Percentiles rank a stretch among this genome's conserved stretches.
These are phyloP conservation scores for Trametes maxima DNA, from an alignment of 768 basidiomycete species.

Conservation along the genomic window DNA sequence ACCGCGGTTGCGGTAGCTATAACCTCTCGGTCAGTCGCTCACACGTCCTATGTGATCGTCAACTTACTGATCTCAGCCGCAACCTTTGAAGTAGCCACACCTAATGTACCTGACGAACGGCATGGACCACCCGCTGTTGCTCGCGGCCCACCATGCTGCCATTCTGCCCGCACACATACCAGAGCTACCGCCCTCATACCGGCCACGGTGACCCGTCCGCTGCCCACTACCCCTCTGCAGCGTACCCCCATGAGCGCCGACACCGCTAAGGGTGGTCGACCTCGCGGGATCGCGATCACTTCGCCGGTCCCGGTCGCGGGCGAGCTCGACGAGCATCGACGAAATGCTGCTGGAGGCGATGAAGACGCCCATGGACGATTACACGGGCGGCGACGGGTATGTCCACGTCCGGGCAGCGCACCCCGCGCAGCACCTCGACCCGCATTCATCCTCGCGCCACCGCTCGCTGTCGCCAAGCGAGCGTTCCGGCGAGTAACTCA, in stretches of 20 bases:
- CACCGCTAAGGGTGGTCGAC: too few relatives aligned
- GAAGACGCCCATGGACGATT: slow-evolving; percentile 34
- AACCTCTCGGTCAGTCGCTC: slow-evolving; percentile 31
- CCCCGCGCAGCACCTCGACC: slow-evolving; percentile 25
- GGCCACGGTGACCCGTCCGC: slow-evolving; percentile 22
- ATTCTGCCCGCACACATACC: slow-evolving; percentile 28
- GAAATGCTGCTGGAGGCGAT: slow-evolving; percentile 51
- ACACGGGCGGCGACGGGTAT: slow-evolving; percentile 30
- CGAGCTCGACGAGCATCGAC: slow-evolving; percentile 44
- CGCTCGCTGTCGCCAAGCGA: slow-evolving; percentile 26
- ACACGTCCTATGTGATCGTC: too few relatives aligned
- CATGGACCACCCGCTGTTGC: slow-evolving; percentile 23
- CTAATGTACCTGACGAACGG: slow-evolving; percentile 25
- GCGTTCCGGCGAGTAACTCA: slow-evolving; percentile 21
- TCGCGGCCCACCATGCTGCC: slow-evolving; percentile 24
- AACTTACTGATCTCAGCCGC: background rate
- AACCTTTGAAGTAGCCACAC: slow-evolving; percentile 28
- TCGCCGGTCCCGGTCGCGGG: slow-evolving; percentile 38
- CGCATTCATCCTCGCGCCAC: slow-evolving; percentile 17
- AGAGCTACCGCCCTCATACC: slow-evolving; percentile 4
- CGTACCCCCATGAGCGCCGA: too few relatives aligned
- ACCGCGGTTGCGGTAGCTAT: slow-evolving; percentile 31
- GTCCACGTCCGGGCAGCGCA: slow-evolving; percentile 35
- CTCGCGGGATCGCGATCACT: too few relatives aligned
- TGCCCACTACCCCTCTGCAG: too few relatives aligned